These are phyloP conservation scores for Harringtonia lauricola DNA, from an alignment of 2,329 filamentous ascomycete species.

Conservation along the genomic window DNA sequence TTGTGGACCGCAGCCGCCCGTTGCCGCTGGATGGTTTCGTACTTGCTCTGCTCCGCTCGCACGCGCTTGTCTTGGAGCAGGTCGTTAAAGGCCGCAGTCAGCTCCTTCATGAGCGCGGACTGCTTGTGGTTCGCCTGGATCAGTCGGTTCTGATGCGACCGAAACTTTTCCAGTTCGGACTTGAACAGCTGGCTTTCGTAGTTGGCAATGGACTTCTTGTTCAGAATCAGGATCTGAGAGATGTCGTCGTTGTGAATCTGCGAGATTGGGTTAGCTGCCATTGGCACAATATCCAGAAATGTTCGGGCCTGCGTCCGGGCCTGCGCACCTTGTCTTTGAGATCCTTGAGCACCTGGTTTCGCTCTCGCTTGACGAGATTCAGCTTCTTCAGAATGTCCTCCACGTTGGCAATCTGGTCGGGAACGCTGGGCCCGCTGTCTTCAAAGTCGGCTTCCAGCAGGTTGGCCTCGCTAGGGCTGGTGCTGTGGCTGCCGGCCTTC, in stretches of 20 bases:
- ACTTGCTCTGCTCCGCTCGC: conserved; percentile 87
- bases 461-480: conserved; percentile 60
- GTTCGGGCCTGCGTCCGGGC: too few species aligned
- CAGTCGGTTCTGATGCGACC: conserved; percentile 81
- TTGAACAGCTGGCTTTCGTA: conserved; percentile 91
- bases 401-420: conserved; percentile 79
- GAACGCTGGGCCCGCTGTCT: conserved; percentile 67
- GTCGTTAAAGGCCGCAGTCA: conserved; percentile 76
- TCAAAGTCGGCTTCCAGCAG: conserved; percentile 88
- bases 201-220: conserved; percentile 91
- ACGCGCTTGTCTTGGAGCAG: conserved; percentile 91
- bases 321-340: conserved; percentile 82
- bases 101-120: conserved; percentile 83
- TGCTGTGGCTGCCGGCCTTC: conserved; percentile 47
- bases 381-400: conserved; percentile 87
- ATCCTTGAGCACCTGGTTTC: conserved; percentile 87
- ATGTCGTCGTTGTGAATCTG: conserved; percentile 95
- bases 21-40: conserved; percentile 78
- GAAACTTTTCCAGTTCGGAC: conserved; percentile 93
- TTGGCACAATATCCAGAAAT: neutral
- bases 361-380: conserved; percentile 83
- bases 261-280: neutral
- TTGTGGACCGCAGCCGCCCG: conserved; percentile 69
- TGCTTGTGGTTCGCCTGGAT: conserved; percentile 95
- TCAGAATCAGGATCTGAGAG: conserved; percentile 90